Percentiles rank a stretch among this genome's conserved stretches.
Evolutionary conservation across 139 green algal species (phyloP).

Genomic region (Mesostigma viride): DNA sequence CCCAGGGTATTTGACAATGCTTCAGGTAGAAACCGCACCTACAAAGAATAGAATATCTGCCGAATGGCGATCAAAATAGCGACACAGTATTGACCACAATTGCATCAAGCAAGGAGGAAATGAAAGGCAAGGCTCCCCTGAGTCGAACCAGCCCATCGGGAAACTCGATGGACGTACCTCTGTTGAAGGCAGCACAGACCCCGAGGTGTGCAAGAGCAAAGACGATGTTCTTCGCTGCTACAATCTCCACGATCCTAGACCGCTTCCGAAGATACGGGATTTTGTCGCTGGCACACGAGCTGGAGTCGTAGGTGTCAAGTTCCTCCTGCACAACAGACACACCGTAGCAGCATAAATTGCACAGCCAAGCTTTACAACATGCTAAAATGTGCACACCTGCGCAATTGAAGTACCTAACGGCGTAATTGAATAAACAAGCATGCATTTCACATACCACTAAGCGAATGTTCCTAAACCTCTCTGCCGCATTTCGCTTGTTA

Average conservation of each 20-base stretch:
- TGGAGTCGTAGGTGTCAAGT: slow-evolving; percentile 35
- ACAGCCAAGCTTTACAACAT: neutral
- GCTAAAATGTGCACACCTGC: neutral
- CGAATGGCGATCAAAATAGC: no score
- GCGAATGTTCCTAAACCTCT: slow-evolving; percentile 29
- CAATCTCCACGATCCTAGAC: slow-evolving; percentile 40
- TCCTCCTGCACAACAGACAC: slow-evolving; percentile 28
- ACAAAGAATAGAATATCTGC: no score
- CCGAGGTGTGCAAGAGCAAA: slow-evolving; percentile 43
- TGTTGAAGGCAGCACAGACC: slow-evolving; percentile 34
- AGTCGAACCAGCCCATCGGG: no score
- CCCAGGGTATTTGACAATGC: no score
- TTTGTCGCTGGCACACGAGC: slow-evolving; percentile 19
- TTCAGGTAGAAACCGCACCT: no score
- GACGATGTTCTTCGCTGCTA: slow-evolving; percentile 34
- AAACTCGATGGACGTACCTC: slow-evolving; percentile 28
- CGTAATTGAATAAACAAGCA: neutral
- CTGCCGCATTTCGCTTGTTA: slow-evolving; percentile 13
- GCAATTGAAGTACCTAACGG: neutral
- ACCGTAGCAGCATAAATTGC: neutral
- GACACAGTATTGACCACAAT: no score
- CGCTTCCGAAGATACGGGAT: slow-evolving; percentile 37
- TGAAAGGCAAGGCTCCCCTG: no score
- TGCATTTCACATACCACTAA: slow-evolving; percentile 11
- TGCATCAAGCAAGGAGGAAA: no score